A percentile compares a stretch with the other conserved stretches of the same genome.
Evolutionary conservation across 768 basidiomycete species (phyloP).

Genomic region (Agaricus subrufescens): DNA sequence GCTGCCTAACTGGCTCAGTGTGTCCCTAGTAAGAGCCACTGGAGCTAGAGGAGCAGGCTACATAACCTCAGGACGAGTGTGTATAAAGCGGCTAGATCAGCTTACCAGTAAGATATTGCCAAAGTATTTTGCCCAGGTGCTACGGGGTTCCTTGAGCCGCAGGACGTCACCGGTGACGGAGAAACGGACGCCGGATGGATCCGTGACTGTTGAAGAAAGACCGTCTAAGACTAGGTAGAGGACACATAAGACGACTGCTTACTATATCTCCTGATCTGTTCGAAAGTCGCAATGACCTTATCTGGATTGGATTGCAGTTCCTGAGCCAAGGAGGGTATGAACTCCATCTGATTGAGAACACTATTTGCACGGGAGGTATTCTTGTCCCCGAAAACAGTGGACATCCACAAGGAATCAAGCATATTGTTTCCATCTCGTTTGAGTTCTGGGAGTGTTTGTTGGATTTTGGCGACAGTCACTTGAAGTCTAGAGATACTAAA

Average conservation of each 20-base stretch:
- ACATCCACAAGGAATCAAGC: slow-evolving; percentile 62
- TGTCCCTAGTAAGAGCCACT: slow-evolving; percentile 60
- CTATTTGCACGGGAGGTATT: slow-evolving; percentile 67
- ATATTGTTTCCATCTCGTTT: slow-evolving; percentile 88
- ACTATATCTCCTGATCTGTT: slow-evolving; percentile 69
- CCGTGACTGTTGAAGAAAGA: slow-evolving; percentile 51
- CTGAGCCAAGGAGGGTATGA: slow-evolving; percentile 69
- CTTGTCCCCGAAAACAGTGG: slow-evolving; percentile 59
- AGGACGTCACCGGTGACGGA: slow-evolving; percentile 89
- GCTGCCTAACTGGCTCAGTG: slow-evolving; percentile 71
- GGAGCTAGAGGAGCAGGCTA: slow-evolving; percentile 57
- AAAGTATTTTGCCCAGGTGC: slow-evolving; percentile 73
- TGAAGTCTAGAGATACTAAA: slow-evolving; percentile 50
- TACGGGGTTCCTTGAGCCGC: slow-evolving; percentile 62
- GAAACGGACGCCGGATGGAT: slow-evolving; percentile 81
- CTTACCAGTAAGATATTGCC: slow-evolving; percentile 51
- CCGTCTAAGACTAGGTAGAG: background rate
- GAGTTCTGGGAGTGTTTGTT: slow-evolving; percentile 84
- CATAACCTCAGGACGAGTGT: slow-evolving; percentile 4
- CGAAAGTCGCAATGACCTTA: slow-evolving; percentile 66
- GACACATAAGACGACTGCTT: slow-evolving; percentile 22
- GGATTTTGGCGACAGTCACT: slow-evolving; percentile 81
- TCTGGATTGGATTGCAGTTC: slow-evolving; percentile 71
- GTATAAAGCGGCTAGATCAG: background rate
- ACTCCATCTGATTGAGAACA: slow-evolving; percentile 72